phyloP scores from a whole-genome alignment of 495 filamentous ascomycete species.

The Ascobolus immersus region DNA sequence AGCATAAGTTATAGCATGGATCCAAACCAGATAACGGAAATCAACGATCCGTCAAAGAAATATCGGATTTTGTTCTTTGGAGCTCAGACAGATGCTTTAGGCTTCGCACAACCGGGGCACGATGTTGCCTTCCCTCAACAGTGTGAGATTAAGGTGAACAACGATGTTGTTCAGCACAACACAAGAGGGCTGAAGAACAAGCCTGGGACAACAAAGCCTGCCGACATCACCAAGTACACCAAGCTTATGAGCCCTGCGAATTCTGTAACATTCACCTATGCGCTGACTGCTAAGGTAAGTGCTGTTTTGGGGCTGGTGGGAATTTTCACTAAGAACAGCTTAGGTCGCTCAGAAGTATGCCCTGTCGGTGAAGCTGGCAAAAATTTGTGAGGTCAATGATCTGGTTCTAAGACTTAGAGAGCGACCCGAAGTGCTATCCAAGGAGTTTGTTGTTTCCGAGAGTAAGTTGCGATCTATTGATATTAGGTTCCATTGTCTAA shows the following conservation, averaged over 20 bases:
- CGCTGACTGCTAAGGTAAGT: constrained; percentile 59
- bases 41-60: too few species aligned
- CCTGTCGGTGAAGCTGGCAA: constrained; percentile 46
- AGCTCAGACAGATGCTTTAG: too few species aligned
- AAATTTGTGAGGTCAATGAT: constrained; percentile 39
- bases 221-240: constrained; percentile 61
- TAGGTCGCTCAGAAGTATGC: constrained; percentile 40
- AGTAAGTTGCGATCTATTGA: constrained; percentile 29
- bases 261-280: constrained; percentile 64
- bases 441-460: constrained; percentile 55
- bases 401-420: constrained; percentile 41
- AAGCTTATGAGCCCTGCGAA: constrained; percentile 42
- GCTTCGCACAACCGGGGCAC: too few species aligned
- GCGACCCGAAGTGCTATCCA: constrained; percentile 40
- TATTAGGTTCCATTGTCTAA: constrained; percentile 9
- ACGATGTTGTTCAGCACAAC: constrained; percentile 42
- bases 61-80: too few species aligned
- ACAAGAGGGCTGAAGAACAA: constrained; percentile 91
- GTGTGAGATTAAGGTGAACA: constrained; percentile 73
- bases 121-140: constrained; percentile 80
- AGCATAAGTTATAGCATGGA: too few species aligned
- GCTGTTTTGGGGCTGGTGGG: constrained; percentile 2
- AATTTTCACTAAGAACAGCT: constrained; percentile 5
- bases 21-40: too few species aligned
- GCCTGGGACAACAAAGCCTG: constrained; percentile 74